A percentile compares a stretch with the other conserved stretches of the same genome.
These are phyloP conservation scores for Taiozyma onychis DNA, from an alignment of 1,139 yeast species.

Conservation along the genomic window DNA sequence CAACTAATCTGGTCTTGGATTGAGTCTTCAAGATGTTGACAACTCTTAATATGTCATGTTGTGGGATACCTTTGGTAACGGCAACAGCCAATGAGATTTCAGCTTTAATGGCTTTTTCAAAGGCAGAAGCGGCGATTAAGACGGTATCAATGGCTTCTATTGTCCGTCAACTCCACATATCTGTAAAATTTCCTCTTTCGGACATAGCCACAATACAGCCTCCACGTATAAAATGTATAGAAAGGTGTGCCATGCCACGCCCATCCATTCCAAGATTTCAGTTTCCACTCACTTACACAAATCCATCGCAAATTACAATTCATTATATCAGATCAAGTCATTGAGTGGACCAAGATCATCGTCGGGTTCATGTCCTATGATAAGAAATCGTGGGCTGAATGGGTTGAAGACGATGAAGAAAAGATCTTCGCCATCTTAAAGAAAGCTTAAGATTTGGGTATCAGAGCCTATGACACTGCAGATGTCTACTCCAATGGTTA, in stretches of 20 bases:
- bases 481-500: conserved; percentile 40
- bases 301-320: background rate
- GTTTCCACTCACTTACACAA: background rate
- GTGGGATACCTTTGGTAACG: conserved; percentile 98
- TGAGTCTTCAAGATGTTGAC: conserved; percentile 93
- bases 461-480: conserved; percentile 49
- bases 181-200: background rate
- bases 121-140: conserved; percentile 90
- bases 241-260: background rate
- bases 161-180: background rate
- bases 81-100: conserved; percentile 95
- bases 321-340: background rate
- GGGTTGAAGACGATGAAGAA: conserved; percentile 42
- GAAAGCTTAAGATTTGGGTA: conserved; percentile 41
- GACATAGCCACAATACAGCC: background rate
- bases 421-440: conserved; percentile 34
- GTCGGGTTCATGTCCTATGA: conserved; percentile 58
- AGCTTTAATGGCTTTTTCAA: conserved; percentile 96
- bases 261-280: background rate
- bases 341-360: conserved; percentile 30
- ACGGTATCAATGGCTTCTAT: background rate
- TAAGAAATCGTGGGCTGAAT: conserved; percentile 36
- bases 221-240: background rate
- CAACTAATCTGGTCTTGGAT: conserved; percentile 92
- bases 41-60: conserved; percentile 95